Evolutionary conservation across 2,329 filamentous ascomycete genomes (phyloP).

Genomic region (Xylariaceae sp.): DNA sequence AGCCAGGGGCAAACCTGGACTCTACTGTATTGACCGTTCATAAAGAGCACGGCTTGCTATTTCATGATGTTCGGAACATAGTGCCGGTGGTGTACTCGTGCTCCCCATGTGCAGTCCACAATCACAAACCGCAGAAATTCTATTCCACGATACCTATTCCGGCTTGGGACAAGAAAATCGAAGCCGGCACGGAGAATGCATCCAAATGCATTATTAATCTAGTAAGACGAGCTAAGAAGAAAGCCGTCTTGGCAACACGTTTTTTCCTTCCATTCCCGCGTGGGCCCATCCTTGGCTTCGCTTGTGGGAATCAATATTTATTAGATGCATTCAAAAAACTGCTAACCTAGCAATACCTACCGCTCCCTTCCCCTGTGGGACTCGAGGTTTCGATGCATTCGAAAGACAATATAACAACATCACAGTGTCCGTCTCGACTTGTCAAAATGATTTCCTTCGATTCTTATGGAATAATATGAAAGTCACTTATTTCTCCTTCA

Average conservation of each 20-base stretch:
- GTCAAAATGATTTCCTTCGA: neutral
- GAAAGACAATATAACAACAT: too few species aligned
- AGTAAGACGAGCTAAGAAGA: slow-evolving; percentile 4
- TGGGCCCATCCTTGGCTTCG: slow-evolving; percentile 16
- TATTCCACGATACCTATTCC: too few species aligned
- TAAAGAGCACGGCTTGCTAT: too few species aligned
- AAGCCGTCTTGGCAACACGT: slow-evolving; percentile 30
- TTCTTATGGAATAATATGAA: neutral
- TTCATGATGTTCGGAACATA: too few species aligned
- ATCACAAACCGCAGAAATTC: too few species aligned
- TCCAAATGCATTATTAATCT: slow-evolving; percentile 7
- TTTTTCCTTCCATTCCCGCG: slow-evolving; percentile 21
- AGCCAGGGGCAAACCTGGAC: too few species aligned
- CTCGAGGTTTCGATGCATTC: too few species aligned
- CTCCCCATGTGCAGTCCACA: too few species aligned
- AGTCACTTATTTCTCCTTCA: neutral
- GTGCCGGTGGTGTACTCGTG: too few species aligned
- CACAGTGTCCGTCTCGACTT: neutral
- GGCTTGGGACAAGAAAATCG: neutral
- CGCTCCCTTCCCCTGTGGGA: too few species aligned
- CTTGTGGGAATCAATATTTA: neutral
- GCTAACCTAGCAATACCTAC: neutral
- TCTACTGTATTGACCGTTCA: too few species aligned
- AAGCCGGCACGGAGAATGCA: slow-evolving; percentile 1
- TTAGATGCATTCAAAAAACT: too few species aligned